Base-by-base conservation (phyloP, 75 land plant genomes). In the Adiantum capillusveneris region DNA sequence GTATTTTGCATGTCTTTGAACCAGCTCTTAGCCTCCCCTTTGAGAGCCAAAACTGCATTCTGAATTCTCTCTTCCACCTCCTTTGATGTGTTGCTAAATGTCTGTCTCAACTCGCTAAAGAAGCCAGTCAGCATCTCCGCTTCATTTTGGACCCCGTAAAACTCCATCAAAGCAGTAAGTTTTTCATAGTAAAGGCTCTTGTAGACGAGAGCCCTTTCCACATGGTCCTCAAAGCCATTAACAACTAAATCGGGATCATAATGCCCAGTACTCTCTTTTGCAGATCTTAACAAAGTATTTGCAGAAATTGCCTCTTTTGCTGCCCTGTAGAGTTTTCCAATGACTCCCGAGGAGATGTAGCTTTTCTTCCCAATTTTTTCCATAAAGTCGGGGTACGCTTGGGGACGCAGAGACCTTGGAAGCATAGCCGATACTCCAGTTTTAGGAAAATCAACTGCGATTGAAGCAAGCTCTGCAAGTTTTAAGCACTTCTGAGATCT, bases 391-490 rank as follows among this genome's bases (percentile, higher is more conserved):
- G 97, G 97, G 61, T 75, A 92, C 27, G 77, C 76, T 46, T 39
- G 71, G 25, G 97, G 97, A 50, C 74, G 85, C 11, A 92, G 60
- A 19, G 45, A 53, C 39, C 51, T 31, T 2, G 94, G 97, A 70
- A 92, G 85, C 36, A 82, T 78, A 22, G 97, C 97, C 16, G 94
- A 86, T 21, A 76, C 75, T 7, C 97, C 97, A 0, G 97, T 84
- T 69, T 92, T 88, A 5, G 97, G 85, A 64, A 92, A 92, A 58
- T 92, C 97, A 18, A 92, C 97, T 9, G 97, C 88, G 63, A 75
- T 76, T 5, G 97, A 88, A 28, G 83, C 78, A 56, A 88, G 94
- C 17, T 56, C 65, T 27, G 95, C 97, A 30, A 92, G 73, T 28
- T 80, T 65, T 11, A 69, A 57, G 63, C 97, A 92, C 68, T 82